Evolutionary conservation across 208 protist species (phyloP), one percentile per base, ranked within the genome.

Genomic region (Balamuthia mandrillaris): DNA sequence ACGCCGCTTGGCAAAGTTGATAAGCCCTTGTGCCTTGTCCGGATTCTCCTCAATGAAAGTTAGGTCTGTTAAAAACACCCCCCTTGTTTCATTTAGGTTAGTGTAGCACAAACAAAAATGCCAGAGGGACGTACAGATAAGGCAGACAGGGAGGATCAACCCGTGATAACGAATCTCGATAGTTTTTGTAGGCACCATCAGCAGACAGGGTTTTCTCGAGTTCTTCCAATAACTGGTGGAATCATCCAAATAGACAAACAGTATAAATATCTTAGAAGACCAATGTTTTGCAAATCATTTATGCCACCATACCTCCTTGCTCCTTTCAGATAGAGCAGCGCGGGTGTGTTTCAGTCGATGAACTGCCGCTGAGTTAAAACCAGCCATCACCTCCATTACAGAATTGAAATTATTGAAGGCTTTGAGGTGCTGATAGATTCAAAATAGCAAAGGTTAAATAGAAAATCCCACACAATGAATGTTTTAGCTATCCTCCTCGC

Each of bases 71-170:
- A 82, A 29, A 27, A 52, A 82, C 21, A 82, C 63, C 21, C 74
- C 74, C 56, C 49, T 82, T 7, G 16, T 3, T 14, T 27, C 27
- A 9, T 27, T 56, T 24, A 54, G 37, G 10, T 21, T 60, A 29
- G 35, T 31, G 6, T 54, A 31, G 37, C 51, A n/a, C 3, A 10
- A n/a, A n/a, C n/a, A n/a, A n/a, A n/a, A n/a, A n/a, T n/a, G 3
- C 47, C 5, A 42, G 42, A 52, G 10, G 10, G 18, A 52, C 41
- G 66, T 51, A 75, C 14, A 91, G 24, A 37, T 88, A 91, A 45
- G 89, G 89, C 29, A 91, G 81, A 60, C 79, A 86, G 27, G 86
- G 89, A 58, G 86, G 89, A 39, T 88, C 61, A 1, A 60, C 31
- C 14, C 31, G 42, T 42, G 68, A 47, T 1, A 82, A 7, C 2